phyloP scores from a whole-genome alignment of 2,329 filamentous ascomycete genomes.

The Ceratocystis lukuohia region DNA sequence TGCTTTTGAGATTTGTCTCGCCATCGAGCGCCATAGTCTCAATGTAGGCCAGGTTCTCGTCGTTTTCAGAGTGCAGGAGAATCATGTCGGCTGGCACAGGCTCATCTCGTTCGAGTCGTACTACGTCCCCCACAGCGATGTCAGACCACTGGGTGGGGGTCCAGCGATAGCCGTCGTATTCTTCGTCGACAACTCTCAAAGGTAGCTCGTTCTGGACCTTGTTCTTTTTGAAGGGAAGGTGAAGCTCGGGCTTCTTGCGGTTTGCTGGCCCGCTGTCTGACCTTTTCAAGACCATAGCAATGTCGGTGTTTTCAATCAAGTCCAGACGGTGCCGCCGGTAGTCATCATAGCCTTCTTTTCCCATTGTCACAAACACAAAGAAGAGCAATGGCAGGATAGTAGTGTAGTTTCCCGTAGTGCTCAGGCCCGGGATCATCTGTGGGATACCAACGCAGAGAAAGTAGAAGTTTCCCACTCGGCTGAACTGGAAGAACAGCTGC shows the following conservation, averaged over 20 bases:
- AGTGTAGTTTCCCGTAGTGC: constrained; percentile 62
- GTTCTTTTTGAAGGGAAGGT: constrained; percentile 16
- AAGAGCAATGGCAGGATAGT: constrained; percentile 62
- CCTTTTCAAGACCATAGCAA: constrained; percentile 30
- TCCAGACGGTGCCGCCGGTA: constrained; percentile 67
- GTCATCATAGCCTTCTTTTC: constrained; percentile 81
- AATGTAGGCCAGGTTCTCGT: constrained; percentile 67
- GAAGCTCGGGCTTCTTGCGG: constrained; percentile 11
- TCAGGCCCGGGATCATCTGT: constrained; percentile 64
- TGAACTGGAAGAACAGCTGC: constrained; percentile 74
- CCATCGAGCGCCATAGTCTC: constrained; percentile 78
- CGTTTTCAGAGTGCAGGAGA: constrained; percentile 61
- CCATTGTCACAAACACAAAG: constrained; percentile 67
- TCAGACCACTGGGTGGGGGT: constrained; percentile 32
- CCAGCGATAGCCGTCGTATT: constrained; percentile 50
- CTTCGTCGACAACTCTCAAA: constrained; percentile 33
- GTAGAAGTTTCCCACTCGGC: constrained; percentile 75
- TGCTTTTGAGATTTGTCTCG: constrained; percentile 70
- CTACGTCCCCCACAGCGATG: constrained; percentile 37
- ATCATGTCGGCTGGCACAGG: constrained; percentile 71
- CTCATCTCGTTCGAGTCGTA: constrained; percentile 52
- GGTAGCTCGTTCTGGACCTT: constrained; percentile 30
- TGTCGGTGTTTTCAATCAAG: constrained; percentile 59
- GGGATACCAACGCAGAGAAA: constrained; percentile 74
- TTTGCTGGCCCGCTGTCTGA: not conserved